Conservation (phyloP, 768 basidiomycete genomes). For the Termitomyces sp. region DNA sequence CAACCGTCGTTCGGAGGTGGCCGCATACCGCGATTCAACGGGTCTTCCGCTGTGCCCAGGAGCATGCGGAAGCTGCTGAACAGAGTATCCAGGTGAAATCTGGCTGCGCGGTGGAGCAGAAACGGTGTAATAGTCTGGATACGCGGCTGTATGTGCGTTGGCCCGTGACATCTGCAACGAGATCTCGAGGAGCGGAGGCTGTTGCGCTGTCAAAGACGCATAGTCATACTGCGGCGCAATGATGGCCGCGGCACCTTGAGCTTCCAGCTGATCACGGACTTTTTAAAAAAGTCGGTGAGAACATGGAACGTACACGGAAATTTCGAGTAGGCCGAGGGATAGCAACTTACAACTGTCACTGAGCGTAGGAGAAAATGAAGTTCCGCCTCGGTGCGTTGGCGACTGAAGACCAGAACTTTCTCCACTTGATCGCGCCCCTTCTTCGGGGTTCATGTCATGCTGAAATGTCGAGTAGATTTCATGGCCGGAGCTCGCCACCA, state of each 20-base stretch:
- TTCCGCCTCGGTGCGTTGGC: slow-evolving; percentile 51
- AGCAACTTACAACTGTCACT: slow-evolving; percentile 51
- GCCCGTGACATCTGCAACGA: slow-evolving; percentile 38
- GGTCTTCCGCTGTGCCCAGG: slow-evolving; percentile 27
- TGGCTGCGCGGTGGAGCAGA: slow-evolving; percentile 40
- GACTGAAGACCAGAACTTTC: slow-evolving; percentile 75
- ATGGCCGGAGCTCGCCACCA: slow-evolving; percentile 53
- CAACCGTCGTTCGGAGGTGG: slow-evolving; percentile 38
- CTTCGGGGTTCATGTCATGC: slow-evolving; percentile 47
- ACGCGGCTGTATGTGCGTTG: slow-evolving; percentile 33
- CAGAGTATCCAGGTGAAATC: slow-evolving; percentile 36
- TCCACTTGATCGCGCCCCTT: slow-evolving; percentile 67
- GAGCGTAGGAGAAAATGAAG: slow-evolving; percentile 39
- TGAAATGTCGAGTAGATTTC: slow-evolving; percentile 58
- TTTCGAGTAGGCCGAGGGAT: slow-evolving; percentile 41
- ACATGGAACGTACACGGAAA: slow-evolving; percentile 20
- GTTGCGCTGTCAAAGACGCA: slow-evolving; percentile 35
- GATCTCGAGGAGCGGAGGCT: slow-evolving; percentile 44
- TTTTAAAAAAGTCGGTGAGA: slow-evolving; percentile 42
- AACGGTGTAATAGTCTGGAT: slow-evolving; percentile 34
- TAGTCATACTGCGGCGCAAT: slow-evolving; percentile 51
- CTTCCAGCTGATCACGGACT: slow-evolving; percentile 55
- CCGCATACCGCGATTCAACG: slow-evolving; percentile 32
- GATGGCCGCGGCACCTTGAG: slow-evolving; percentile 42
- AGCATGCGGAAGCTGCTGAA: slow-evolving; percentile 33